Evolutionary conservation across 139 green algal species (phyloP).

Genomic region (Chlamydomonas urium): DNA sequence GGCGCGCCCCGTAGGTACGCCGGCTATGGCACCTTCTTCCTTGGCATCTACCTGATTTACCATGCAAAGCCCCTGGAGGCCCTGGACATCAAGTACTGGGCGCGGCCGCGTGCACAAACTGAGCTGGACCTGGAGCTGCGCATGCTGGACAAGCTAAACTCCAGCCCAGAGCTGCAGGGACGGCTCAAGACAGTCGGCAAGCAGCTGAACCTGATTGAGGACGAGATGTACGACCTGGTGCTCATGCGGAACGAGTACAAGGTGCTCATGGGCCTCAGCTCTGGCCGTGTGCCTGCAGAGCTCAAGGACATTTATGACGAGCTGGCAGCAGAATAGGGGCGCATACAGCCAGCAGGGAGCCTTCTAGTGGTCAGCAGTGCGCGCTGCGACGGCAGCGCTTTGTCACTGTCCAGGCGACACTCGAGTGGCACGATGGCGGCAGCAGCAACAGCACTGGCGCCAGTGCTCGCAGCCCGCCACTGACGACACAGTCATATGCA

Average conservation of each 20-base stretch:
- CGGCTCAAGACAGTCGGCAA: slow-evolving; percentile 26
- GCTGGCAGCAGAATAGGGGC: slow-evolving; percentile 24
- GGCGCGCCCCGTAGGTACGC: no score
- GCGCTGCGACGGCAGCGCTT: no score
- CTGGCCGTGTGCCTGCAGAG: slow-evolving; percentile 39
- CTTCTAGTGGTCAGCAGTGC: no score
- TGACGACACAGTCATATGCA: no score
- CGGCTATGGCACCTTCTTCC: slow-evolving; percentile 29
- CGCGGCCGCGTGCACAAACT: slow-evolving; percentile 25
- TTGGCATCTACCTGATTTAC: slow-evolving; percentile 37
- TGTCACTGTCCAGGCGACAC: no score
- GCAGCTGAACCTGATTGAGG: slow-evolving; percentile 43
- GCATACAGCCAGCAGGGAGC: no score
- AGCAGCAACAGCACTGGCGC: no score
- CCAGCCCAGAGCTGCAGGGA: slow-evolving; percentile 29
- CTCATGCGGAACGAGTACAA: slow-evolving; percentile 51
- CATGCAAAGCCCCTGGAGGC: slow-evolving; percentile 41
- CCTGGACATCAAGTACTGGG: slow-evolving; percentile 48
- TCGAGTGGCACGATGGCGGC: no score
- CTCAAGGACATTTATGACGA: slow-evolving; percentile 40
- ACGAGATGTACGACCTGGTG: slow-evolving; percentile 45
- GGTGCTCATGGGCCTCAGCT: slow-evolving; percentile 34
- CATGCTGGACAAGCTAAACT: slow-evolving; percentile 44
- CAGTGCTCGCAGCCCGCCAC: no score
- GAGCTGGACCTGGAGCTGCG: slow-evolving; percentile 33